Base-by-base conservation (phyloP, 331 rosid species). In the Malus hybrid region DNA sequence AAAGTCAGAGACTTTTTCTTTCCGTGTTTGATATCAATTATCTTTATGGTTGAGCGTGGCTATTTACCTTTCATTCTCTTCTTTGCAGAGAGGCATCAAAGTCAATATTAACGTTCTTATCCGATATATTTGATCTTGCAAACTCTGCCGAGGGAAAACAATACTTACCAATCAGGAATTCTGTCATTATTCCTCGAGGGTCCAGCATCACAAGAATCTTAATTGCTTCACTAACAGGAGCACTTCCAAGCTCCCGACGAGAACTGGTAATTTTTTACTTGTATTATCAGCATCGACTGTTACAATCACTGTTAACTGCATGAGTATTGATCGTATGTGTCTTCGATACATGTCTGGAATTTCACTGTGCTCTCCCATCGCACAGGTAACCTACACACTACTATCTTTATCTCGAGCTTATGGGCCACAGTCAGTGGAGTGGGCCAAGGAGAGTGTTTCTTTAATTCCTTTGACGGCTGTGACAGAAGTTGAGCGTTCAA, bases 181-280 rank as follows among this genome's bases (percentile, higher is more conserved):
- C 87, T 63, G 78, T 92, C 46, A 72, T 95, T 79, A 83, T 88
- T 81, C 99, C 98, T 68, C 89, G 99, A 74, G 99, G 99, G 32
- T 57, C 82, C 58, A 74, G 76, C 75, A 80, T 95, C 79, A 81
- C 91, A 56, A 86, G 98, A 84, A 84, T 92, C 79, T 95, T 95
- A 92, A 63, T 95, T 82, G 98, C 98, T 75, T 86, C 93, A 28
- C 86, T 95, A 58, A 87, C 99, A 4, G 99, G 98, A 78, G 99
- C 99, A 15, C 88, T 95, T 72, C 97, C 98, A 44, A 95, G 89
- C 71, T 92, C 97, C 73, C 91, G 98, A 81, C 87, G 90, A 48
- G 99, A 95, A 44, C 82, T 82, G 96, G 99, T 95, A 90, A 52
- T 26, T 5, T 57, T 30, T 69, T 30, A 5, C 19, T 57, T 30